These are phyloP conservation scores for Pseudogymnoascus sp. DNA, from an alignment of 2,329 filamentous ascomycete species.

Conservation along the genomic window DNA sequence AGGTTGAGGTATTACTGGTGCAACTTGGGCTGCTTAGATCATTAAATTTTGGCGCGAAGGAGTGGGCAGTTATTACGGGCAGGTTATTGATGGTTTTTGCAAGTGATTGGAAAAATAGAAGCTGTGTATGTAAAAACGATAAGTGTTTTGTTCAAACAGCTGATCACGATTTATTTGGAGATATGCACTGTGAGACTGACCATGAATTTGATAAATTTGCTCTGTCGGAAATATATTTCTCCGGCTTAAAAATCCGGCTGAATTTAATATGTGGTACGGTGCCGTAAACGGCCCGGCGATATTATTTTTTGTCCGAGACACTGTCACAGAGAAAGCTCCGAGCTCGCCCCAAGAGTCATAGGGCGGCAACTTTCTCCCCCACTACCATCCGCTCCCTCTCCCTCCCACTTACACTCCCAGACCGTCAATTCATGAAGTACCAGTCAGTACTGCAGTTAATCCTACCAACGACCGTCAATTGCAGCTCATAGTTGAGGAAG, in stretches of 20 bases:
- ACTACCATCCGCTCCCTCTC: neutral
- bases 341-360: constrained; percentile 12
- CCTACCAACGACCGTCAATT: constrained; percentile 11
- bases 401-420: neutral
- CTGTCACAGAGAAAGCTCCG: neutral
- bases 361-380: constrained; percentile 4
- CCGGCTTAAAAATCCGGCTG: neutral
- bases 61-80: constrained; percentile 2
- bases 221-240: neutral
- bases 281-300: constrained; percentile 4
- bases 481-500: constrained; percentile 4
- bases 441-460: constrained; percentile 6
- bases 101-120: constrained; percentile 5
- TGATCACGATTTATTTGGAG: neutral
- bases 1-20: neutral
- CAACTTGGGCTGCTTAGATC: neutral
- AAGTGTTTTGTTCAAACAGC: constrained; percentile 9
- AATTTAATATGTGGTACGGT: neutral
- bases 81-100: constrained; percentile 10
- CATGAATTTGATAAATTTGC: neutral
- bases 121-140: constrained; percentile 10
- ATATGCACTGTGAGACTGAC: too few relatives aligned
- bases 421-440: constrained; percentile 10
- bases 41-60: constrained; percentile 6
- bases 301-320: constrained; percentile 2